A percentile compares a stretch with the other conserved stretches of the same genome.
phyloP scores from a whole-genome alignment of 208 protist species.

The Strigomonas galati region DNA sequence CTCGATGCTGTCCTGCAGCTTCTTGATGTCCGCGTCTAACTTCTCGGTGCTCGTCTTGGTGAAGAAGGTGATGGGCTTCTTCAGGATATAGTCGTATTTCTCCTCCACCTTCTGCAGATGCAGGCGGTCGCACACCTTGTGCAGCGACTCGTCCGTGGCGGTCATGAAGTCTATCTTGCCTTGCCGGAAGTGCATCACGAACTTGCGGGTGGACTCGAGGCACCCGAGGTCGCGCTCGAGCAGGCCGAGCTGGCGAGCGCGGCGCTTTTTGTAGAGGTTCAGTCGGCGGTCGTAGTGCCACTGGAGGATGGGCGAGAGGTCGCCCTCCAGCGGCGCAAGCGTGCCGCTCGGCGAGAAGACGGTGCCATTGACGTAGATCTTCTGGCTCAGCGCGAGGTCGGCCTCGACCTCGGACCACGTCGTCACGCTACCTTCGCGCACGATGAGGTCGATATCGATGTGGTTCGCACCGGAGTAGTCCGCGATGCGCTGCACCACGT shows the following conservation, averaged over 20 bases:
- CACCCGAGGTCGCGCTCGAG: conserved; percentile 66
- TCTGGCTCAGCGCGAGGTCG: conserved; percentile 65
- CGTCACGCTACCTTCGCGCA: conserved; percentile 47
- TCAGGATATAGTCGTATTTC: conserved; percentile 81
- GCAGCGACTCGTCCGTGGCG: conserved; percentile 72
- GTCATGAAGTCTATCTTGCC: conserved; percentile 85
- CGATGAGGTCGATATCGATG: conserved; percentile 85
- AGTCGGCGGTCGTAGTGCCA: conserved; percentile 91
- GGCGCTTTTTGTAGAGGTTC: conserved; percentile 84
- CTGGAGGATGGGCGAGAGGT: conserved; percentile 75
- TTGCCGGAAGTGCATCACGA: conserved; percentile 81
- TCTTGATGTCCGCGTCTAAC: conserved; percentile 53
- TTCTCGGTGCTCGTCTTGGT: conserved; percentile 82
- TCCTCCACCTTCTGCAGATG: conserved; percentile 73
- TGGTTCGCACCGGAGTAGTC: conserved; percentile 91
- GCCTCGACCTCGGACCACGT: conserved; percentile 77
- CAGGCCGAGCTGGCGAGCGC: conserved; percentile 63
- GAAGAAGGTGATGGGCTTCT: conserved; percentile 88
- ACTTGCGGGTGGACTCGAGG: conserved; percentile 71
- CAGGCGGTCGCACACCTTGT: conserved; percentile 62
- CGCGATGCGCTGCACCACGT: conserved; percentile 84
- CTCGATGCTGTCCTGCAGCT: conserved; percentile 59
- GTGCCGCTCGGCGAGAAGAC: conserved; percentile 82
- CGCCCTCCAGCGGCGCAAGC: conserved; percentile 69
- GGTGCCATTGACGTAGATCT: conserved; percentile 82